These are phyloP conservation scores for Boletus barrowsii DNA, from an alignment of 768 basidiomycete genomes.

Conservation along the genomic window DNA sequence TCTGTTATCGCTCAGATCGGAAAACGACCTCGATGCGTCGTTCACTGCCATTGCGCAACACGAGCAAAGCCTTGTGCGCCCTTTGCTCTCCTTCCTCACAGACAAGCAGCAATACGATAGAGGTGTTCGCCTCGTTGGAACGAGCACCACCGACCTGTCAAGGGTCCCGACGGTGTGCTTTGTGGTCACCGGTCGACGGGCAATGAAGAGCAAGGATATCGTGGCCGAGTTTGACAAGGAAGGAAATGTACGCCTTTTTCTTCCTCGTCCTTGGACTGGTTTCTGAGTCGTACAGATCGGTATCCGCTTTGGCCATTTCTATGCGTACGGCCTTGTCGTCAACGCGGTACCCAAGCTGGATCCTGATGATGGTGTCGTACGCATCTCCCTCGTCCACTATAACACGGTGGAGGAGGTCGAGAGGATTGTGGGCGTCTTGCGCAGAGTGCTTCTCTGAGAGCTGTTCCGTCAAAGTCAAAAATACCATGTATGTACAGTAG, in stretches of 20 bases:
- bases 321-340: constrained; percentile 63
- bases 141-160: constrained; percentile 38
- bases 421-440: constrained; percentile 52
- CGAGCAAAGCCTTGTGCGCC: constrained; percentile 56
- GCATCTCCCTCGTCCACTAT: constrained; percentile 77
- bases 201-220: constrained; percentile 59
- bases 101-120: constrained; percentile 45
- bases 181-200: constrained; percentile 56
- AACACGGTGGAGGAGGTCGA: constrained; percentile 73
- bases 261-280: neutral
- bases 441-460: constrained; percentile 35
- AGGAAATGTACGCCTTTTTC: constrained; percentile 50
- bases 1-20: constrained; percentile 55
- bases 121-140: constrained; percentile 69
- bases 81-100: constrained; percentile 54
- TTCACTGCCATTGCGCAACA: constrained; percentile 59
- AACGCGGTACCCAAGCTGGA: constrained; percentile 55
- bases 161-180: constrained; percentile 73
- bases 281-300: constrained; percentile 50
- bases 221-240: constrained; percentile 63
- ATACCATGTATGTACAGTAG: too few species aligned
- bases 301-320: constrained; percentile 76
- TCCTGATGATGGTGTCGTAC: constrained; percentile 62
- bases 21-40: constrained; percentile 44
- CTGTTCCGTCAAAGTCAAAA: neutral